phyloP scores from a whole-genome alignment of 495 filamentous ascomycete genomes.

The Aspergillus biplanus region DNA sequence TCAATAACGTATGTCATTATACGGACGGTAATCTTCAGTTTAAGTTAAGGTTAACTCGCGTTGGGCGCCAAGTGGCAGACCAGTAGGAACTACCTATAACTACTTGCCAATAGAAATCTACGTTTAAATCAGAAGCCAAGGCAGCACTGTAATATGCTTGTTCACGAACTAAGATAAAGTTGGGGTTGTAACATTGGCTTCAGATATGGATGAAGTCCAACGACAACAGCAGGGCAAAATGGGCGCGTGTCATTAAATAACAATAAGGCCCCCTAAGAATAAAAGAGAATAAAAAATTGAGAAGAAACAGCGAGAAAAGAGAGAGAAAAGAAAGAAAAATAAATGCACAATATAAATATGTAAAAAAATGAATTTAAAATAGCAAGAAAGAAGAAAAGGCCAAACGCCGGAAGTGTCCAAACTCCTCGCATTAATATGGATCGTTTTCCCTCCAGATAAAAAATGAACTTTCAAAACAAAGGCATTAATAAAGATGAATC shows the following conservation, averaged over 20 bases:
- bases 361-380: slow-evolving; percentile 6
- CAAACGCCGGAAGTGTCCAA: slow-evolving; percentile 13
- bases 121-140: no score
- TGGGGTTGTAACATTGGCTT: no score
- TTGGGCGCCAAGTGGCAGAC: no score
- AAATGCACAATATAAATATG: no score
- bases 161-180: no score
- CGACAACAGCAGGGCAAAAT: not conserved
- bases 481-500: slow-evolving; percentile 17
- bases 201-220: no score
- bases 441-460: slow-evolving; percentile 17
- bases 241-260: not conserved
- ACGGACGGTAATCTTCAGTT: no score
- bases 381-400: slow-evolving; percentile 11
- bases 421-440: slow-evolving; percentile 13
- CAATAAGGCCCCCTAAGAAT: not conserved
- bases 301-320: slow-evolving; percentile 6
- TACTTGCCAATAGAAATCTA: no score
- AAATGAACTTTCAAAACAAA: slow-evolving; percentile 8
- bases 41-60: no score
- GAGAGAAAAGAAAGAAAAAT: not conserved
- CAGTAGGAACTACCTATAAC: no score
- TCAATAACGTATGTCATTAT: no score
- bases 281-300: slow-evolving; percentile 1
- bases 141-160: no score